phyloP scores from a whole-genome alignment of 2,329 filamentous ascomycete species.

The Oidium heveae region DNA sequence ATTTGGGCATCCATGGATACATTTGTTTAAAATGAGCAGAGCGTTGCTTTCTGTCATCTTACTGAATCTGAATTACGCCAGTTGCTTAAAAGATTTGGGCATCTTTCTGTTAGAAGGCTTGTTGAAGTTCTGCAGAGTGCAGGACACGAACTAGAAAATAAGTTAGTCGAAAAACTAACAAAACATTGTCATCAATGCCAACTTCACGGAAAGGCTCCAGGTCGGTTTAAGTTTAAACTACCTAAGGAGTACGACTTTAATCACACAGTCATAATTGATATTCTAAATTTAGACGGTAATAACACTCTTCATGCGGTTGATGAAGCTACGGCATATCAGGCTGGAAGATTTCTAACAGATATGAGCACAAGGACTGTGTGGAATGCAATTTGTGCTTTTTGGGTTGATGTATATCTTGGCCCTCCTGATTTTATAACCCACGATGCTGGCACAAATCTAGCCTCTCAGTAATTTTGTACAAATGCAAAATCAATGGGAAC shows the following conservation, averaged over 20 bases:
- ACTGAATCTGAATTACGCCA: background rate
- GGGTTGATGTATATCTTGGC: no score
- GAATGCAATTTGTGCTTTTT: background rate
- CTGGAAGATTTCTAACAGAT: slow-evolving; percentile 1
- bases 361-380: background rate
- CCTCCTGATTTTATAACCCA: no score
- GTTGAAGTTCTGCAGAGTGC: background rate
- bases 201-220: background rate
- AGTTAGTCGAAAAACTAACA: background rate
- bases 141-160: background rate
- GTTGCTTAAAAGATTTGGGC: background rate
- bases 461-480: no score
- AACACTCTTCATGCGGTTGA: slow-evolving; percentile 1
- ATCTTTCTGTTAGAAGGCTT: background rate
- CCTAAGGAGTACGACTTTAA: slow-evolving; percentile 1
- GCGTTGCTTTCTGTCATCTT: background rate
- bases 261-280: slow-evolving; percentile 2
- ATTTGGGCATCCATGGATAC: no score
- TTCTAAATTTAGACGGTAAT: slow-evolving; percentile 1
- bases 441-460: no score
- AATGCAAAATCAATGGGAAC: no score
- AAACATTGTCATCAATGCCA: background rate
- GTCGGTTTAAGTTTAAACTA: slow-evolving; percentile 1
- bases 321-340: slow-evolving; percentile 1
- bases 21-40: no score